phyloP scores from a whole-genome alignment of 2,329 filamentous ascomycete genomes.

The Pseudopyrenochaeta lycopersici region DNA sequence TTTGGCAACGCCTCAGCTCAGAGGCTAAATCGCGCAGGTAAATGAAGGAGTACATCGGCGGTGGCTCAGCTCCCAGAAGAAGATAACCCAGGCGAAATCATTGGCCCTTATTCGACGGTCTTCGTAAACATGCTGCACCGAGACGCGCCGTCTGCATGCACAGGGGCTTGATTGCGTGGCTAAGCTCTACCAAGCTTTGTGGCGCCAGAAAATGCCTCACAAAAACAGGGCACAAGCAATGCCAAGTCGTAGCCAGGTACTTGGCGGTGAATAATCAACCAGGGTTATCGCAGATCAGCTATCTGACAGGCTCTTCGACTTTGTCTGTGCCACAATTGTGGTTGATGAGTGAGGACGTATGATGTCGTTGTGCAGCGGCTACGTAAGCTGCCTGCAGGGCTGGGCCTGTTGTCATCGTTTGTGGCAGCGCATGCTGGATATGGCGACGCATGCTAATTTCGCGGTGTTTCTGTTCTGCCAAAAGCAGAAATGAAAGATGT shows the following conservation, averaged over 20 bases:
- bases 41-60: constrained; percentile 1
- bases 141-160: constrained; percentile 14
- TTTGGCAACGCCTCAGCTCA: neutral
- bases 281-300: constrained; percentile 1
- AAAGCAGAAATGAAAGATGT: neutral
- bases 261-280: constrained; percentile 36
- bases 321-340: constrained; percentile 19
- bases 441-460: neutral
- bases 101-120: constrained; percentile 11
- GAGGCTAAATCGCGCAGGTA: constrained; percentile 6
- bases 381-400: constrained; percentile 13
- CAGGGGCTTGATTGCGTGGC: constrained; percentile 17
- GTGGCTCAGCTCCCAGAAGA: constrained; percentile 22
- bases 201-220: constrained; percentile 35
- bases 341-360: constrained; percentile 3
- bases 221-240: constrained; percentile 34
- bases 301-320: neutral
- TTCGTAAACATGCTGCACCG: constrained; percentile 13
- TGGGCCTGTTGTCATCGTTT: neutral
- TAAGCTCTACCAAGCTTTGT: constrained; percentile 39
- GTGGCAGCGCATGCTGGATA: neutral
- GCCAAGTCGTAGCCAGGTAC: constrained; percentile 26
- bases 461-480: neutral
- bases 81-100: neutral
- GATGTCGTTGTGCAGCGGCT: constrained; percentile 24